Base-by-base conservation (phyloP, 805 yeast genomes). In the Ogataea angusta region DNA sequence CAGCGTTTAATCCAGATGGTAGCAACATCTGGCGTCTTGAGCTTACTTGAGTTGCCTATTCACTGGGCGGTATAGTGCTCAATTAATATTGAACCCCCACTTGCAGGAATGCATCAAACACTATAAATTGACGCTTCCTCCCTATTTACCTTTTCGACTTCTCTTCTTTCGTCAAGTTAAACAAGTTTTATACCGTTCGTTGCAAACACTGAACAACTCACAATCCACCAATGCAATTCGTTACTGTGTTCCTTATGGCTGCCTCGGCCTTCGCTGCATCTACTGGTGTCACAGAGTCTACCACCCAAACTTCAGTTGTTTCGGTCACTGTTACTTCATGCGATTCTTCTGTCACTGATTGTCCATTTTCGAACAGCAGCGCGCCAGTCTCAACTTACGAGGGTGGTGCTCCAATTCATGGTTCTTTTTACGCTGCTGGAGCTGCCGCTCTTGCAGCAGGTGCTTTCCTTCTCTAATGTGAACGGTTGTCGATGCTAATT, bases 201-300 rank as follows among this genome's bases (percentile, higher is more conserved):
- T 29, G 25, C 22, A 32, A 17, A n/a, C 24, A 26, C 41, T 14
- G 24, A 29, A 17, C 36, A 15, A 39, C 15, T 27, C 12, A 18
- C n/a, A 30, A n/a, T 30, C 16, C 14, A n/a, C 64, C 44, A 65
- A 70, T 70, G 75, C 72, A 70, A 63, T 68, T 69, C 70, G 53
- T 70, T 43, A 60, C 63, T 56, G 59, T 64, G 36, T 48, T 63
- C 50, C 40, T 62, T 45, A 45, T 56, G 38, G 68, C 67, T 43
- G 42, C 49, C 12, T 30, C 52, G 17, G 61, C 65, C 38, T 59
- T 63, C 36, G 69, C 69, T 52, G 51, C 61, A 36, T 67, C 63
- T 46, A 47, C 51, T 29, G 35, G 52, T 15, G 53, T 55, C 21
- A 34, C 40, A 19, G 30, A 41, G 27, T 48, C 73, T 49, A 54